A percentile compares a stretch with the other conserved stretches of the same genome.
Evolutionary conservation across 1,284 basidiomycete genomes (phyloP).

Genomic region (Chalciporus piperatoides): DNA sequence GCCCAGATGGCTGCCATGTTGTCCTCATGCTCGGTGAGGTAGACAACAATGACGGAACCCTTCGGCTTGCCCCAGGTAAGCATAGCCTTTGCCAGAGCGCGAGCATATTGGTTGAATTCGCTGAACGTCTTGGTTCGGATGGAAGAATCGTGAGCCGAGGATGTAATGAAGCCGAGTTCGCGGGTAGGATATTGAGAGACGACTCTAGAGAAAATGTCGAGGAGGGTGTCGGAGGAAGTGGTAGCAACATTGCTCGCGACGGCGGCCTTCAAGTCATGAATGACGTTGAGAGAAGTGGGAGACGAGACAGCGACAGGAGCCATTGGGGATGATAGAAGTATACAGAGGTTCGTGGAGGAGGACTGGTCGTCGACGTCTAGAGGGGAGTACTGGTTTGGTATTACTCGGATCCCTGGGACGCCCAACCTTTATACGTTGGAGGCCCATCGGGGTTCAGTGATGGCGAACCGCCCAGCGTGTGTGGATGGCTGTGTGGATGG

Average conservation of each 20-base stretch:
- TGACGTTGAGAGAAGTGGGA: conserved; percentile 4
- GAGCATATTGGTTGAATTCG: conserved; percentile 19
- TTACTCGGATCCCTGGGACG: neutral
- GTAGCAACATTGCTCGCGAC: neutral
- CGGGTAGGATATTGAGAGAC: conserved; percentile 24
- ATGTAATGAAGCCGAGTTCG: conserved; percentile 28
- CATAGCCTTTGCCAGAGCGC: conserved; percentile 19
- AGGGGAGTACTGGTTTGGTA: neutral
- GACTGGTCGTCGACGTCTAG: conserved; percentile 2
- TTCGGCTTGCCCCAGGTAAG: conserved; percentile 23
- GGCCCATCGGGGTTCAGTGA: neutral
- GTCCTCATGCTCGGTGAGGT: conserved; percentile 32
- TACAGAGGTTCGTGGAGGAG: neutral
- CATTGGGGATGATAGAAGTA: conserved; percentile 11
- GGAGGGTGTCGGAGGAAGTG: conserved; percentile 14
- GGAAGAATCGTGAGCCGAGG: conserved; percentile 31
- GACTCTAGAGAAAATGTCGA: conserved; percentile 24
- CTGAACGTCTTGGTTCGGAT: conserved; percentile 30
- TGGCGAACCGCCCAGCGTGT: neutral
- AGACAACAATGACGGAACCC: conserved; percentile 31
- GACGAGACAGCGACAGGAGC: conserved; percentile 15
- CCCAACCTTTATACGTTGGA: conserved; percentile 15
- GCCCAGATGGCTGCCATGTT: conserved; percentile 35
- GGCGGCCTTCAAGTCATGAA: conserved; percentile 17
- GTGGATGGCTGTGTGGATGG: neutral